phyloP scores from a whole-genome alignment of 1,284 basidiomycete species.

The Tremellales sp. region DNA sequence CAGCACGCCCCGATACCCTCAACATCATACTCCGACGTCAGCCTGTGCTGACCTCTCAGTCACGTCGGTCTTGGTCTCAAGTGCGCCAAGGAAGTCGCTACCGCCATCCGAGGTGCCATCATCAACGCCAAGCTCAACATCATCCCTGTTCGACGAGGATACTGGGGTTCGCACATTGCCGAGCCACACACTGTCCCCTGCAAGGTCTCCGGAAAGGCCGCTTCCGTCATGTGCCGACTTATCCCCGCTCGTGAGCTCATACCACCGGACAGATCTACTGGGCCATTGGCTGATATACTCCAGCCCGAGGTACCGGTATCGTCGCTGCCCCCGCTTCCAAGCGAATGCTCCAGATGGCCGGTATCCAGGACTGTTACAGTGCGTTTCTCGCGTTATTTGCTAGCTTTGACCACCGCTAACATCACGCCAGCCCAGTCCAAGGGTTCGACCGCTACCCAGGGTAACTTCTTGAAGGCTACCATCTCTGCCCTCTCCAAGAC shows the following conservation, averaged over 20 bases:
- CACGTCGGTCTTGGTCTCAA: slow-evolving; percentile 99
- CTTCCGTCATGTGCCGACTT: slow-evolving; percentile 98
- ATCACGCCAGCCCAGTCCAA: slow-evolving; percentile 73
- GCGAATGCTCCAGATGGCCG: slow-evolving; percentile 94
- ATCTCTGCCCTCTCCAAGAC: slow-evolving; percentile 97
- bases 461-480: slow-evolving; percentile 99
- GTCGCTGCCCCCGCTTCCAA: slow-evolving; percentile 98
- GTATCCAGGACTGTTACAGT: slow-evolving; percentile 74
- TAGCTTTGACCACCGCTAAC: slow-evolving; percentile 12
- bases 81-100: slow-evolving; percentile 99
- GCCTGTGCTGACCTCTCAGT: slow-evolving; percentile 9
- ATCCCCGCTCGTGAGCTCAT: slow-evolving; percentile 72
- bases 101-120: slow-evolving; percentile 98
- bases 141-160: slow-evolving; percentile 95
- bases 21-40: background rate
- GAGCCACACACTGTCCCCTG: slow-evolving; percentile 99
- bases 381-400: slow-evolving; percentile 6
- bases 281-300: background rate
- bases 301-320: slow-evolving; percentile 92
- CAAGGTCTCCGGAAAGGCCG: slow-evolving; percentile 97
- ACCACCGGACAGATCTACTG: background rate
- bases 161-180: slow-evolving; percentile 98
- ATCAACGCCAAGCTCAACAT: slow-evolving; percentile 97
- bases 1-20: background rate
- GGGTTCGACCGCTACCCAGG: slow-evolving; percentile 98